Evolutionary conservation across 208 protist species (phyloP), one percentile per base, ranked within the genome.

Genomic region (Vickermania ingenoplastis): DNA sequence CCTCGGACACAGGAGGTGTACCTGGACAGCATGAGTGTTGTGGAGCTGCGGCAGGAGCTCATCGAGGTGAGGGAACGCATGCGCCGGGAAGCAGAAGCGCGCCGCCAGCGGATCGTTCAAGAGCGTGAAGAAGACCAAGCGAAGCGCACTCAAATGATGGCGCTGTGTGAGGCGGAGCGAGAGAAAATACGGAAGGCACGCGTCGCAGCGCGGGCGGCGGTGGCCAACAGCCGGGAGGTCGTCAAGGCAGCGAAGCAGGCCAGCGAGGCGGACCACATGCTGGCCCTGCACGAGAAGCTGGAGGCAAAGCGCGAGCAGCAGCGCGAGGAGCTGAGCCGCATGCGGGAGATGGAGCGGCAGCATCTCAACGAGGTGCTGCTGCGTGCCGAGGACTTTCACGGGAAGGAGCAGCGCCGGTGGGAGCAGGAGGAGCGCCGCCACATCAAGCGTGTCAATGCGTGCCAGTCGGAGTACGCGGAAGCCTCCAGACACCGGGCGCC

Each of bases 391-490:
- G 81, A 83, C 51, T 63, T 61, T 31, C 69, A 48, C n/a, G 76
- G 75, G 14, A 71, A 89, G 56, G 86, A 93, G 65, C 74, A 76
- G 54, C 66, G 76, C 45, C 71, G 80, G 36, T 93, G 86, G 86
- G 51, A 56, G 30, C 79, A 90, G 56, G 72, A 81, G 64, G 86
- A 93, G 63, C 71, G 77, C 4, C 71, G 81, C 23, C 65, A 81
- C 24, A 72, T 77, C 26, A 79, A 81, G 52, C 62, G 72, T n/a
- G 56, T 79, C 22, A 65, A 65, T 14, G 31, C 52, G 4, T 61
- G 58, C 7, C 79, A 86, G 64, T 45, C 36, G 11, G 36, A 45
- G 36, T 45, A n/a, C 11, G 7, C 36, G 36, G 36, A 45, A 17
- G 7, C 36, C 36, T 45, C 36, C 36, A 45, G 17, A 45, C 17